Evolutionary conservation across 768 basidiomycete genomes (phyloP), one percentile per base, ranked within the genome.

Genomic region (Mycena chlorophos): DNA sequence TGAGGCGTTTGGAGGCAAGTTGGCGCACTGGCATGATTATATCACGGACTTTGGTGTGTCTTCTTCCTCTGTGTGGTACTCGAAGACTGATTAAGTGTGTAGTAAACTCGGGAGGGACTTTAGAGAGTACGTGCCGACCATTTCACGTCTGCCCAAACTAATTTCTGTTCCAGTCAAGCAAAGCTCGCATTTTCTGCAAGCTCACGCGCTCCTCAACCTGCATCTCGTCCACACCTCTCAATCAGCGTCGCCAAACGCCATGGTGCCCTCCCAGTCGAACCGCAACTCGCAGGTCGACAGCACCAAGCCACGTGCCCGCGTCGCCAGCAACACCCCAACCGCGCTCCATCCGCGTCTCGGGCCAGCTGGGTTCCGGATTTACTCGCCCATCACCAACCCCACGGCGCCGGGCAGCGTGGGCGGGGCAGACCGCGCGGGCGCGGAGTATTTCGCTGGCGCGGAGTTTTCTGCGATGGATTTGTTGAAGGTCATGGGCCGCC

Each of bases 181-280:
- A 63, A 85, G 86, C 55, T 89, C 89, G 0, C 88, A 89, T 65
- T 93, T 91, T 73, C 80, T 93, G 22, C 91, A 93, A 72, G 91
- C 91, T 0, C 88, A 93, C 55, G 79, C 89, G 0, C 75, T 91
- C 1, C 80, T 94, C 52, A 93, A 94, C 61, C 80, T 94, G 14
- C 91, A 94, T 67, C 88, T 94, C 68, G 89, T 94, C 50, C 90
- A 93, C 63, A 87, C 89, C 2, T 86, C 87, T 1, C 88, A 91
- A 65, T 71, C 83, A 1, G 66, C 79, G 0, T 68, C 72, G 3
- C 68, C 67, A 20, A 64, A 62, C 62, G 66, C 23, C 63, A 46
- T 46, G 12, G 45, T 46, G 5, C n/a, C 45, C 6, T 46, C 45
- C 13, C 27, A 20, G 4, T 40, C 39, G 12, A 46, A 46, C 26